Conservation (phyloP, 208 protist species). For the Wallacemonas sp. region DNA sequence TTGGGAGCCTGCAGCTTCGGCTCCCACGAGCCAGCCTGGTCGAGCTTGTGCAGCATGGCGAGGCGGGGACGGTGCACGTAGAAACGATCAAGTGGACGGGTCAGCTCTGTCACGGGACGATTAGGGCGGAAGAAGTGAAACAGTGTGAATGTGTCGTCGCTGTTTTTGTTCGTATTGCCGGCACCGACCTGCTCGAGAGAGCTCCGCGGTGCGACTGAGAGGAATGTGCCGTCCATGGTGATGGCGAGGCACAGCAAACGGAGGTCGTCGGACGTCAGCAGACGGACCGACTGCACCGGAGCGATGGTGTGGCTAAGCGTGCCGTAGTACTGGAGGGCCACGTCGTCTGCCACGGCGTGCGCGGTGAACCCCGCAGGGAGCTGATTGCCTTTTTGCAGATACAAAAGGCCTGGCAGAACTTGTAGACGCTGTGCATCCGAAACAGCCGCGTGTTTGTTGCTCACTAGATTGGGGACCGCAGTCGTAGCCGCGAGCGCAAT, state of each 20-base stretch:
- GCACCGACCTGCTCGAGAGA: conserved; percentile 30
- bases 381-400: conserved; percentile 40
- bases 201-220: conserved; percentile 33
- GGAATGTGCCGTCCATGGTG: conserved; percentile 39
- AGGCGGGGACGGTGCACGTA: conserved; percentile 62
- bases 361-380: conserved; percentile 50
- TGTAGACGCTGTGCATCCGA: conserved; percentile 52
- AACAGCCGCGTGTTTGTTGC: conserved; percentile 37
- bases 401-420: conserved; percentile 75
- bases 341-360: conserved; percentile 54
- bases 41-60: conserved; percentile 20
- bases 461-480: conserved; percentile 53
- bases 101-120: conserved; percentile 75
- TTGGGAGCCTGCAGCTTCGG: conserved; percentile 65
- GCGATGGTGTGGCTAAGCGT: conserved; percentile 48
- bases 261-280: conserved; percentile 75
- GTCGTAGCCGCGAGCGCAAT: conserved; percentile 64
- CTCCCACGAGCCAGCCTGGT: conserved; percentile 28
- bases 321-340: conserved; percentile 85
- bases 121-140: conserved; percentile 87
- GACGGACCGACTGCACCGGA: conserved; percentile 38
- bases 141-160: conserved; percentile 43
- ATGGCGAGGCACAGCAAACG: conserved; percentile 76
- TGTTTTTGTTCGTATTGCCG: background rate
- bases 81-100: conserved; percentile 72